These are phyloP conservation scores for Myochromella boudieri DNA, from an alignment of 768 basidiomycete species.

Conservation along the genomic window DNA sequence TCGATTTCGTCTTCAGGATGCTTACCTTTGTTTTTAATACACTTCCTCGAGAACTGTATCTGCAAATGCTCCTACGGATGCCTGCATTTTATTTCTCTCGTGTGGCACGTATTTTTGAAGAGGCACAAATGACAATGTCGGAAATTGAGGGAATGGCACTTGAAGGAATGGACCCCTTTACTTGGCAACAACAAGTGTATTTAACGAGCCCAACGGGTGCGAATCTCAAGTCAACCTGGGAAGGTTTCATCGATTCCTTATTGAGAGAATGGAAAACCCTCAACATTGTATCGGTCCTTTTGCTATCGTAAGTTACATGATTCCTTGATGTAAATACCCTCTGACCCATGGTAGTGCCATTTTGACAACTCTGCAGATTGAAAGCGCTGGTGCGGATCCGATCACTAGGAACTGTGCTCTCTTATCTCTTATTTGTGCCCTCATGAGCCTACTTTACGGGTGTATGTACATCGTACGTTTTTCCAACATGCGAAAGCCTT, in stretches of 20 bases:
- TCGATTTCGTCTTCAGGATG: constrained; percentile 34
- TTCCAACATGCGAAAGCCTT: constrained; percentile 69
- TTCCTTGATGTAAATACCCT: neutral
- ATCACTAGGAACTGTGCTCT: constrained; percentile 61
- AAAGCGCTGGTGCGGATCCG: constrained; percentile 52
- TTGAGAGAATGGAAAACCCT: constrained; percentile 72
- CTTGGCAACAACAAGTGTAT: constrained; percentile 21
- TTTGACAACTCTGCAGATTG: constrained; percentile 63
- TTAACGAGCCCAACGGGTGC: constrained; percentile 33
- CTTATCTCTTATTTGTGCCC: constrained; percentile 61
- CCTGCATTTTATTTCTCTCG: constrained; percentile 68
- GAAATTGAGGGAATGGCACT: constrained; percentile 56
- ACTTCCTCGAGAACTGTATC: constrained; percentile 28
- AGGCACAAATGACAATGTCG: constrained; percentile 57
- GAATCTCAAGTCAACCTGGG: constrained; percentile 51
- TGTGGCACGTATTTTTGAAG: constrained; percentile 62
- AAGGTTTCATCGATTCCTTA: constrained; percentile 66
- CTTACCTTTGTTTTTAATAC: constrained; percentile 20
- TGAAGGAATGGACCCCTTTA: constrained; percentile 31
- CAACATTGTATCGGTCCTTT: constrained; percentile 70
- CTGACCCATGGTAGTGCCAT: constrained; percentile 47
- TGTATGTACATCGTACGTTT: constrained; percentile 78
- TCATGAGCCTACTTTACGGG: constrained; percentile 73
- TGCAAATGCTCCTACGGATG: constrained; percentile 48
- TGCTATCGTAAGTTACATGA: constrained; percentile 36